Evolutionary conservation across 2,329 filamentous ascomycete species (phyloP), one percentile per base, ranked within the genome.

Genomic region (Chaetomium sp.): DNA sequence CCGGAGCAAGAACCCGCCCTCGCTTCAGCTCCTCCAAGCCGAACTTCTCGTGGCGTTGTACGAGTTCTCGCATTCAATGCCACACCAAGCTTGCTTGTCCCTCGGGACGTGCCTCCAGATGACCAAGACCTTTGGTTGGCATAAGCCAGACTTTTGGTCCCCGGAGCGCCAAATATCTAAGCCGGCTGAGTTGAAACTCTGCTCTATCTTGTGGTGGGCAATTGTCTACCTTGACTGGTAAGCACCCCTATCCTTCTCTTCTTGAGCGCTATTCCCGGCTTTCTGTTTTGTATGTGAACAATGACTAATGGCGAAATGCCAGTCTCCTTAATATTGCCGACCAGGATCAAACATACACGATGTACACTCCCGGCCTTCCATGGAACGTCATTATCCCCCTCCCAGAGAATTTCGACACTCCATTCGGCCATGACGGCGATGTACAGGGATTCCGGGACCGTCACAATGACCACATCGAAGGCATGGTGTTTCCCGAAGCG

Each of bases 131-230:
- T 63, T 67, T 44, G 63, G 65, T 1, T 68, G 67, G 67, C 61
- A 65, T 43, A 53, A 59, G 4, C 51, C 57, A 27, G 42, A 32
- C 5, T 67, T 67, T 48, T 68, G 66, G 67, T 50, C 56, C 14
- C 52, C 56, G 27, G 62, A 64, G 6, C 55, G 57, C n/a, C 61
- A 62, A 54, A 50, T 54, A 1, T 46, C 60, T 9, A 53, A 49
- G 46, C 57, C 65, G 14, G 61, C 50, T 12, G 60, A 64, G 45
- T 50, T 68, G 48, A 67, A 68, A 56, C 54, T 64, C 36, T 66
- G 52, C 54, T 68, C 66, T 7, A 64, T 67, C 48, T 52, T 68
- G 37, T 68, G 65, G 66, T 68, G 66, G 66, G 61, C 67, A 1
- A 64, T 67, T 42, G 63, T 67, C 9, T 65, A 65, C 59, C 35